Conservation (phyloP, 1,284 basidiomycete genomes). For the Quambalaria eucalypti region DNA sequence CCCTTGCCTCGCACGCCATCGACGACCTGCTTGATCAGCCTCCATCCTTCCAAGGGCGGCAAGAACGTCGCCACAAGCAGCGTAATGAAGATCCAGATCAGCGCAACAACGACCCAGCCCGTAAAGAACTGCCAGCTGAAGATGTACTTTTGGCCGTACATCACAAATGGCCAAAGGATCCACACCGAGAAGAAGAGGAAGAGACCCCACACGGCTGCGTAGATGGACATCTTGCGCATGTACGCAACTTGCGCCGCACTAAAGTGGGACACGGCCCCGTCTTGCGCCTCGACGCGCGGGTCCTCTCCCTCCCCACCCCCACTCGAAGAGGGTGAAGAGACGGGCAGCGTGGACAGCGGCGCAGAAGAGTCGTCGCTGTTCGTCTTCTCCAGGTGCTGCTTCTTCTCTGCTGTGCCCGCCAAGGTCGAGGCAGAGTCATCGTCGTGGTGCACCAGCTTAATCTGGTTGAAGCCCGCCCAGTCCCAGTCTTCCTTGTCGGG, state of each 20-base stretch:
- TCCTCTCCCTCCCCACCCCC: background rate
- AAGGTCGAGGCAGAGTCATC: background rate
- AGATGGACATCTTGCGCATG: conserved; percentile 5
- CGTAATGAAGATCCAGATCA: conserved; percentile 15
- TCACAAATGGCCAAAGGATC: conserved; percentile 13
- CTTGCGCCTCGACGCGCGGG: background rate
- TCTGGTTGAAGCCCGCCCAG: conserved; percentile 20
- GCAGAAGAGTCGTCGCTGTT: too few relatives aligned
- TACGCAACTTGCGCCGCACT: conserved; percentile 4
- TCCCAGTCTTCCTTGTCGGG: conserved; percentile 10
- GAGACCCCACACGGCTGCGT: conserved; percentile 1
- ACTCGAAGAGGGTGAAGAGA: background rate
- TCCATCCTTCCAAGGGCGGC: conserved; percentile 13
- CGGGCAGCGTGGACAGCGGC: background rate
- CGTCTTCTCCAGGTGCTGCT: background rate
- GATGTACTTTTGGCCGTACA: conserved; percentile 13
- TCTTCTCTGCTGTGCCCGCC: background rate
- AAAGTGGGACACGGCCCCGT: background rate
- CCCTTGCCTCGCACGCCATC: too few relatives aligned
- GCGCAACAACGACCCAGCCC: conserved; percentile 14
- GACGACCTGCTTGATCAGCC: too few relatives aligned
- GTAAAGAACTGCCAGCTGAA: conserved; percentile 16
- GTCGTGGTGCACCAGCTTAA: conserved; percentile 23
- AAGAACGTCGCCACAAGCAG: conserved; percentile 8
- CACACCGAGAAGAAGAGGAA: conserved; percentile 11